phyloP scores from a whole-genome alignment of 352 stramenopile genomes.

The Globisporangium radiosum region DNA sequence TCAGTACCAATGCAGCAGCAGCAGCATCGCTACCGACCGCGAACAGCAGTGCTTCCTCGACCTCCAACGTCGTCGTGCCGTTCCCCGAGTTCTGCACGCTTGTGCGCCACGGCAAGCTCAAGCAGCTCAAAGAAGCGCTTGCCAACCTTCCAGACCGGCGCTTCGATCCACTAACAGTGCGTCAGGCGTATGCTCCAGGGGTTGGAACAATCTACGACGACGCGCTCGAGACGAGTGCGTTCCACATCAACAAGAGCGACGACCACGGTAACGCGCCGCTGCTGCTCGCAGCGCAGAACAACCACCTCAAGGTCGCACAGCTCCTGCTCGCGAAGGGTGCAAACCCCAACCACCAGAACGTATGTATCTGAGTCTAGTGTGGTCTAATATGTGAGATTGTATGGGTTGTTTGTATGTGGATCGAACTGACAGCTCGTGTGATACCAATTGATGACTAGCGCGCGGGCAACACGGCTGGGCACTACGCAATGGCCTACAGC shows the following conservation, averaged over 20 bases:
- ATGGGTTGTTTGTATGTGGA: background rate
- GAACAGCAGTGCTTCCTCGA: constrained; percentile 7
- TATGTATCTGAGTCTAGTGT: constrained; percentile 13
- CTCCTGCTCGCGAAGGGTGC: constrained; percentile 86
- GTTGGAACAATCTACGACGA: constrained; percentile 90
- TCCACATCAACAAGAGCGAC: constrained; percentile 87
- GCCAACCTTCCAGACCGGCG: constrained; percentile 69
- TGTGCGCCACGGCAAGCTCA: constrained; percentile 84
- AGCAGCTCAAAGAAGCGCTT: constrained; percentile 85
- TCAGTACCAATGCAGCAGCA: background rate
- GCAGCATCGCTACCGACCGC: background rate
- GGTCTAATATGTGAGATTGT: too few relatives aligned
- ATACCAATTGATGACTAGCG: constrained; percentile 21
- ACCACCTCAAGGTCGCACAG: constrained; percentile 84
- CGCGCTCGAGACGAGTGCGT: constrained; percentile 83
- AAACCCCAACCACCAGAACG: constrained; percentile 90
- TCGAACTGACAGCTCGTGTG: background rate
- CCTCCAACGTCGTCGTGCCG: constrained; percentile 41
- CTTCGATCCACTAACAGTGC: constrained; percentile 82
- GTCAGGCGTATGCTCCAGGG: constrained; percentile 62
- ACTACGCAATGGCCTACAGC: constrained; percentile 92
- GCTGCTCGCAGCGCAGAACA: constrained; percentile 83
- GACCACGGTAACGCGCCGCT: constrained; percentile 89
- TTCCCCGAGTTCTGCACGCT: constrained; percentile 76
- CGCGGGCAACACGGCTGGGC: constrained; percentile 87